Percentiles rank a stretch among this genome's conserved stretches.
These are phyloP conservation scores for Fusarium sp. DNA, from an alignment of 2,329 filamentous ascomycete genomes.

Conservation along the genomic window DNA sequence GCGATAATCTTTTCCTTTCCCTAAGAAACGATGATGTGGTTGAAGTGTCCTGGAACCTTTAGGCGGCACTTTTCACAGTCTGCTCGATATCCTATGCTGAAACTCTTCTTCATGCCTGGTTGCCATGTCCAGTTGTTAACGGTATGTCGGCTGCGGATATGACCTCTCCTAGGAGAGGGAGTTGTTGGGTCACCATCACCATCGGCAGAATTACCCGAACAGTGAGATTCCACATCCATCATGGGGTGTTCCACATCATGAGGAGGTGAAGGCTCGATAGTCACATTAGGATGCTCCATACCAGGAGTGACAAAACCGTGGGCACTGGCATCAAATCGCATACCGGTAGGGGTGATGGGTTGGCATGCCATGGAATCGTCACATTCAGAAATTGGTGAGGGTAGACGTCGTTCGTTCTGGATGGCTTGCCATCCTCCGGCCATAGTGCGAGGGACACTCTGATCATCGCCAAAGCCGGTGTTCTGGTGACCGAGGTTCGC, in stretches of 20 bases:
- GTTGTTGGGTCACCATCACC: conserved; percentile 55
- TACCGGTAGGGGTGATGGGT: conserved; percentile 48
- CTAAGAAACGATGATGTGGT: conserved; percentile 79
- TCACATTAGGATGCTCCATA: conserved; percentile 29
- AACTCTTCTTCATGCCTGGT: conserved; percentile 75
- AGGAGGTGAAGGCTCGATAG: conserved; percentile 42
- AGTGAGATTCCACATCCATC: conserved; percentile 53
- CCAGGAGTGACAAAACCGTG: conserved; percentile 51
- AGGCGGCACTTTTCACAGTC: conserved; percentile 83
- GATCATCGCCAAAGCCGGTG: conserved; percentile 55
- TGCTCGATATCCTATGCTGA: conserved; percentile 82
- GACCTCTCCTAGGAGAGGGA: conserved; percentile 65
- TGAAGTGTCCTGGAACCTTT: conserved; percentile 83
- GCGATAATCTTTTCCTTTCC: conserved; percentile 45
- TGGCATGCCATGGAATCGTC: conserved; percentile 62
- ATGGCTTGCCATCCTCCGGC: conserved; percentile 64
- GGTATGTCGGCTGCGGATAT: conserved; percentile 70
- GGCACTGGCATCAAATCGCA: conserved; percentile 52
- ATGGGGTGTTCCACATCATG: conserved; percentile 57
- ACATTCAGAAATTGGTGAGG: conserved; percentile 70
- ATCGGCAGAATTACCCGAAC: conserved; percentile 42
- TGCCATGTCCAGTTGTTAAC: conserved; percentile 71
- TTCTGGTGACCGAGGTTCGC: conserved; percentile 57
- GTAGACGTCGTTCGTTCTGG: conserved; percentile 66
- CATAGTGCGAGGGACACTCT: conserved; percentile 63